Base-by-base conservation (phyloP, 2,329 filamentous ascomycete species). In the Fusarium sp. region DNA sequence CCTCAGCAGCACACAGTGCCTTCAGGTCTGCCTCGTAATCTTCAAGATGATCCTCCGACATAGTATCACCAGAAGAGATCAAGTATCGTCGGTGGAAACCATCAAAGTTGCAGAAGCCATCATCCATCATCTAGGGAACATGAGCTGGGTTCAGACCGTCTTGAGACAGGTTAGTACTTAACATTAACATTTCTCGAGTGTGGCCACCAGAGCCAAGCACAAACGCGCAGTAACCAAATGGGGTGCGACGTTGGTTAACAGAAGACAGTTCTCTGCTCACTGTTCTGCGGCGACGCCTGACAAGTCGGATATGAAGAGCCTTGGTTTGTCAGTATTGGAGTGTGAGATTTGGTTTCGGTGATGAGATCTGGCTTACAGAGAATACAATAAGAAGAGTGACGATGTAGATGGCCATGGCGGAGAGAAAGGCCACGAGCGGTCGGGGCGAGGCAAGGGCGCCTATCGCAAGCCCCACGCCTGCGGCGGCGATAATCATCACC, bases 181-280 rank as follows among this genome's bases (percentile, higher is more conserved):
- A 26, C 26, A 26, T 26, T 26, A 26, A 26, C 26, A 26, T 26
- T 26, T 26, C 26, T 26, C 26, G 26, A 26, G 26, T 26, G 26
- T 26, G 26, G 2, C 96, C 96, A 38, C 96, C 96, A 6, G 94
- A 97, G 59, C 96, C 96, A 31, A 98, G 92, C 33, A 98, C 91
- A 72, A 97, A 89, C 38, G 97, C 86, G 61, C 95, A 85, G 81
- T 95, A 89, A 33, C 83, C 83, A 7, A 77, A 74, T 6, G 47
- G 31, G 12, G 38, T 68, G 28, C 61, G 56, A 28, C 63, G 69
- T 5, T 51, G 54, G 12, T 36, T 38, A 3, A 15, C 26, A 24
- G 48, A 31, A 39, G 52, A 51, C 22, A 65, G 10, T 78, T 79
- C 24, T 79, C 70, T 28, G 47, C 38, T 12, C 42, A 51, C 63